A percentile compares a stretch with the other conserved stretches of the same genome.
Conservation (phyloP, 495 filamentous ascomycete species). For the Trichoderma virens region DNA sequence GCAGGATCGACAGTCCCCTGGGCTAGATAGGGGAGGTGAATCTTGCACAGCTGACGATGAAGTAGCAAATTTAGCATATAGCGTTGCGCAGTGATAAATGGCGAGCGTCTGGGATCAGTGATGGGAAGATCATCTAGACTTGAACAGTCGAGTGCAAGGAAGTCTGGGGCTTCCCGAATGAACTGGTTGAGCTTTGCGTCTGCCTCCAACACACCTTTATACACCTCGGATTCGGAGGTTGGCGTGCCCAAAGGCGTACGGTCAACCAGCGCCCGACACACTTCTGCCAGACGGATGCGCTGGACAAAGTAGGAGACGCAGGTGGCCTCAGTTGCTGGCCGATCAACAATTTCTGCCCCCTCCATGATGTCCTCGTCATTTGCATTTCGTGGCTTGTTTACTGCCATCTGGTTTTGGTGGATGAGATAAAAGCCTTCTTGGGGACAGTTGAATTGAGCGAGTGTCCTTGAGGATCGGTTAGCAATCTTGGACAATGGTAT, state of each 20-base stretch:
- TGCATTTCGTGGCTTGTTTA: conserved; percentile 32
- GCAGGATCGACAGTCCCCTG: conserved; percentile 15
- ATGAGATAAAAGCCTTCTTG: conserved; percentile 30
- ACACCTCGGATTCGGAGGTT: conserved; percentile 11
- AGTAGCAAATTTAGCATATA: conserved; percentile 29
- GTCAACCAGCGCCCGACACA: conserved; percentile 35
- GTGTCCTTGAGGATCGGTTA: neutral
- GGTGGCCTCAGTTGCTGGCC: conserved; percentile 32
- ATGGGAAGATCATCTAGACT: neutral
- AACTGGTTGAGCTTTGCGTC: conserved; percentile 27
- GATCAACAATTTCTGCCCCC: conserved; percentile 18
- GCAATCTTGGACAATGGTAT: neutral
- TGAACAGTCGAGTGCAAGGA: neutral
- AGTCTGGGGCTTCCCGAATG: conserved; percentile 10
- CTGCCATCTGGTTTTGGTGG: conserved; percentile 31
- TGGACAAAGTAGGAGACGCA: conserved; percentile 38
- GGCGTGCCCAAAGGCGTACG: conserved; percentile 20
- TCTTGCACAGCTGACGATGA: conserved; percentile 31
- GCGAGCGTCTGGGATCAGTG: conserved; percentile 17
- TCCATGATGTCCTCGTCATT: conserved; percentile 36
- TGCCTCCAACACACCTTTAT: conserved; percentile 22
- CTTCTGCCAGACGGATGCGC: conserved; percentile 32
- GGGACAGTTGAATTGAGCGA: conserved; percentile 19
- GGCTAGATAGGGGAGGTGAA: conserved; percentile 33
- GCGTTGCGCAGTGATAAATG: conserved; percentile 23